Percentiles rank a stretch among this genome's conserved stretches.
These are phyloP conservation scores for Pachyrhizus erosus DNA, from an alignment of 306 rosid genomes.

Conservation along the genomic window DNA sequence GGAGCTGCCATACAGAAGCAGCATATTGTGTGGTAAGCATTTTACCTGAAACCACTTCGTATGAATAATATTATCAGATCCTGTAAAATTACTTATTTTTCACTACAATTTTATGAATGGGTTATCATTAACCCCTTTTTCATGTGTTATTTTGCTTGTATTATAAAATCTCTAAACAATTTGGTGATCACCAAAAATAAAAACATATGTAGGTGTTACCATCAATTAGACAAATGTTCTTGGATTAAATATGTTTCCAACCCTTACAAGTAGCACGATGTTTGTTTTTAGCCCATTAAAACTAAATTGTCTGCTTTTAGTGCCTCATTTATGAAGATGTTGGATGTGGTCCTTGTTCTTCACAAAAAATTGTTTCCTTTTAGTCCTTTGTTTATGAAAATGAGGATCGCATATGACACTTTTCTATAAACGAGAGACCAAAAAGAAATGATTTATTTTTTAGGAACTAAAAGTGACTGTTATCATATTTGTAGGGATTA, in stretches of 20 bases:
- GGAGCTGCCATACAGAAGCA: conserved; percentile 87
- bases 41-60: conserved; percentile 25
- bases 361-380: background rate
- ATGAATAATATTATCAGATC: conserved; percentile 32
- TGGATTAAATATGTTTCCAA: background rate
- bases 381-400: background rate
- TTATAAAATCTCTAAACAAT: background rate
- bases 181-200: background rate
- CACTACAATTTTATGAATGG: background rate
- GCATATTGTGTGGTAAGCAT: conserved; percentile 74
- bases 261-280: background rate
- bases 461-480: background rate
- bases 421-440: background rate
- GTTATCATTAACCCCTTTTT: background rate
- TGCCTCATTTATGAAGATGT: background rate
- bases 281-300: background rate
- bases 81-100: background rate
- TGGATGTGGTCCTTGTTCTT: background rate
- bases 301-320: background rate
- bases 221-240: background rate
- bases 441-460: background rate
- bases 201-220: background rate
- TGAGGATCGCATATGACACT: background rate
- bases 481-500: background rate
- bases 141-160: background rate